phyloP scores from a whole-genome alignment of 140 eudicot species.

The Flaveria floridana region DNA sequence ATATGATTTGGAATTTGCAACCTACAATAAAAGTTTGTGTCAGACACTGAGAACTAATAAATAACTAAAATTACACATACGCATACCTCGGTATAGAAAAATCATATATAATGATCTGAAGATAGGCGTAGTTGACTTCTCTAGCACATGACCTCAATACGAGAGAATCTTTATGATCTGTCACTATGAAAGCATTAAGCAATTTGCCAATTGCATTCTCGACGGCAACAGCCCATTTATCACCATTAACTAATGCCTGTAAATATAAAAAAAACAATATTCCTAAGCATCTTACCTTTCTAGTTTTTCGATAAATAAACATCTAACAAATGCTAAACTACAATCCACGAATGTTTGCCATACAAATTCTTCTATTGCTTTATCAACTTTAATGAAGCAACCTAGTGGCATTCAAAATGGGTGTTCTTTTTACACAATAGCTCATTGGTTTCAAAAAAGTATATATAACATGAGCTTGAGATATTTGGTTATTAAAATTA shows the following conservation, averaged over 20 bases:
- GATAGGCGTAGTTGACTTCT: conserved; percentile 60
- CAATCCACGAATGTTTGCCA: neutral
- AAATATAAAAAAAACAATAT: conserved; percentile 11
- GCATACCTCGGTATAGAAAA: conserved; percentile 77
- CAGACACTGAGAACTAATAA: conserved; percentile 17
- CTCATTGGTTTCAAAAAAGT: neutral
- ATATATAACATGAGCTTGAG: neutral
- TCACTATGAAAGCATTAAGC: conserved; percentile 88
- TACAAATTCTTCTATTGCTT: neutral
- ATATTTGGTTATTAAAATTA: neutral
- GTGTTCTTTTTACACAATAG: neutral
- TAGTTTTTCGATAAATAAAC: conserved; percentile 6
- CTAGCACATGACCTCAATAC: conserved; percentile 69
- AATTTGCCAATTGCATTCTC: conserved; percentile 77
- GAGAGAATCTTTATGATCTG: conserved; percentile 74
- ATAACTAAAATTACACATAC: neutral
- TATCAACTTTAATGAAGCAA: conserved; percentile 16
- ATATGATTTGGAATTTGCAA: conserved; percentile 65
- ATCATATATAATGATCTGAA: conserved; percentile 76
- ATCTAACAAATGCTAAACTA: conserved; percentile 7
- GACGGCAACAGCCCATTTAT: conserved; percentile 81
- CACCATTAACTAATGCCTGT: conserved; percentile 72
- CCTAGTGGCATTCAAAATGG: conserved; percentile 3
- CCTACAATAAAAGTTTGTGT: conserved; percentile 44
- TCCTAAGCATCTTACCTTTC: neutral